These are phyloP conservation scores for Populus simonii DNA, from an alignment of 345 rosid species.

Conservation along the genomic window DNA sequence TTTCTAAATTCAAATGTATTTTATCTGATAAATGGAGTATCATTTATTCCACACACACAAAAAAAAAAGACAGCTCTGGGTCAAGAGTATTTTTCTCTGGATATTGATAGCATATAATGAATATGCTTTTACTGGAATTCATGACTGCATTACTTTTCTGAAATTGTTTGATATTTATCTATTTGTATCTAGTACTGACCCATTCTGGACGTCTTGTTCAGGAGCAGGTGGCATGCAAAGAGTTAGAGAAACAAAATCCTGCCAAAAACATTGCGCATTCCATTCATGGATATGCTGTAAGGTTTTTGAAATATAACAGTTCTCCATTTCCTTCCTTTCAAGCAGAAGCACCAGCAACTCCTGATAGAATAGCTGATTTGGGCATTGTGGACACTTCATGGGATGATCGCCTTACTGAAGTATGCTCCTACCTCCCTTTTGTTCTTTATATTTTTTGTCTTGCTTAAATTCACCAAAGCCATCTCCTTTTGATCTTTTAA, in stretches of 20 bases:
- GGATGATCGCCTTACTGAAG: conserved; percentile 82
- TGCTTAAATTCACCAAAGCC: background rate
- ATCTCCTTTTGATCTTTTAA: background rate
- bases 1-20: background rate
- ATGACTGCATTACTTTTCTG: background rate
- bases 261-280: conserved; percentile 34
- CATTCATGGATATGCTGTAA: conserved; percentile 72
- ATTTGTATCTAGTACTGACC: conserved; percentile 7
- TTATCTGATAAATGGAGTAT: background rate
- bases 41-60: background rate
- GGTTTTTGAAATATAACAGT: conserved; percentile 62
- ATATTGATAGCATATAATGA: background rate
- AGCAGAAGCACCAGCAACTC: conserved; percentile 60
- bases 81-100: background rate
- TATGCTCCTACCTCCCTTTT: conserved; percentile 32
- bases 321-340: conserved; percentile 44
- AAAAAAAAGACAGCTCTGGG: background rate
- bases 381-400: conserved; percentile 56
- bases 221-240: conserved; percentile 54
- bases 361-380: conserved; percentile 50
- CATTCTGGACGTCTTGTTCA: conserved; percentile 1
- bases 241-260: conserved; percentile 31
- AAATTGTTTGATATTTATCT: background rate
- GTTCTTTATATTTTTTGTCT: background rate
- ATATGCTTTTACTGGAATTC: background rate